A percentile compares a stretch with the other conserved stretches of the same genome.
Conservation (phyloP, 164 flowering plant genomes). For the Piper betle region DNA sequence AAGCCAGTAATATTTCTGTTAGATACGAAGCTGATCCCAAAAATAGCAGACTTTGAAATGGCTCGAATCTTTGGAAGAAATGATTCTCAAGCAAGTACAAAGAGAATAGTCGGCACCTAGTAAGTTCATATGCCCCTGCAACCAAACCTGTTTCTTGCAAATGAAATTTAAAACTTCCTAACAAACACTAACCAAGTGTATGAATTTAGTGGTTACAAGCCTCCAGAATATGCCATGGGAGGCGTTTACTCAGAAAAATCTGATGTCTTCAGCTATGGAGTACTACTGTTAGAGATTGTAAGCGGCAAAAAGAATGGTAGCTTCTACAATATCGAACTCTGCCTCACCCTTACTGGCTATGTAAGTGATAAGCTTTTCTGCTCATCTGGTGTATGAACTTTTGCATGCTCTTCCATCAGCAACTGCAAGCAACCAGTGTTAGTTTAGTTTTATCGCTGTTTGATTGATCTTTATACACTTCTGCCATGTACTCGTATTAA, state of each 20-base stretch:
- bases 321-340: conserved; percentile 2
- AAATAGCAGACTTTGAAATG: conserved; percentile 47
- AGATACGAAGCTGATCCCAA: conserved; percentile 30
- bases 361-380: background rate
- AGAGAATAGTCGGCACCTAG: conserved; percentile 26
- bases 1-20: conserved; percentile 42
- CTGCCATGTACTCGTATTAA: no score
- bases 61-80: conserved; percentile 28
- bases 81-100: conserved; percentile 15
- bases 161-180: background rate
- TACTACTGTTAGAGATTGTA: conserved; percentile 7
- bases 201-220: conserved; percentile 8
- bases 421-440: no score
- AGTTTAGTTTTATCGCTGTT: no score
- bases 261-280: conserved; percentile 7
- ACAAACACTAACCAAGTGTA: background rate
- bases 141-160: no score
- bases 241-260: conserved; percentile 5
- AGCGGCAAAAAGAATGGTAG: conserved; percentile 14
- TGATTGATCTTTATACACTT: no score
- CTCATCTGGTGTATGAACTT: background rate
- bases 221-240: conserved; percentile 7
- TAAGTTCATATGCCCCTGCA: conserved; percentile 9
- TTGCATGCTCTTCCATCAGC: no score
- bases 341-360: background rate